These are phyloP conservation scores for Sextonia rubra DNA, from an alignment of 164 flowering plant genomes.

Conservation along the genomic window DNA sequence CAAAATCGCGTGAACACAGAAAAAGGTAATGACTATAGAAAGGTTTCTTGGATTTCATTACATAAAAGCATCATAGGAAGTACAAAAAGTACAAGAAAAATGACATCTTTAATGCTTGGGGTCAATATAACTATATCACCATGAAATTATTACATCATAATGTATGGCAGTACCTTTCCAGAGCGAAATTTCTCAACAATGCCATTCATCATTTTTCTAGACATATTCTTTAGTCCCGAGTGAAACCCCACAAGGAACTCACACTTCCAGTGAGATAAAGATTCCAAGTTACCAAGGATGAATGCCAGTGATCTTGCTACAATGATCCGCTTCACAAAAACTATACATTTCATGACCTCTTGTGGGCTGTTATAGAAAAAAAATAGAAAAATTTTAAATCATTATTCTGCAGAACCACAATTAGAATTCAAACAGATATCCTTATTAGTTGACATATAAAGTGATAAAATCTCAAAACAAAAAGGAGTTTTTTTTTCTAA, in stretches of 20 bases:
- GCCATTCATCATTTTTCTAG: constrained; percentile 57
- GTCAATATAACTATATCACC: not conserved
- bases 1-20: no score
- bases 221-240: constrained; percentile 61
- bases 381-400: not conserved
- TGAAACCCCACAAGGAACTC: constrained; percentile 77
- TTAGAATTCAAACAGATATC: no score
- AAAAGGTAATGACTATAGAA: no score
- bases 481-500: no score
- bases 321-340: constrained; percentile 86
- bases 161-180: constrained; percentile 57
- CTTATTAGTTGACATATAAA: not conserved
- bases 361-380: constrained; percentile 48
- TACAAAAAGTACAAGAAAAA: no score
- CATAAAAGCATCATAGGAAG: no score
- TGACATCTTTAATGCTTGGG: no score
- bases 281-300: constrained; percentile 52
- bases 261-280: constrained; percentile 68
- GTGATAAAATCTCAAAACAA: not conserved
- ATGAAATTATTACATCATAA: not conserved
- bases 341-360: constrained; percentile 77
- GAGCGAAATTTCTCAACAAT: constrained; percentile 75
- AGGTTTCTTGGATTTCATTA: no score
- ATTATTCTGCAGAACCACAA: not conserved
- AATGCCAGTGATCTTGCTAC: constrained; percentile 70